A percentile compares a stretch with the other conserved stretches of the same genome.
Conservation (phyloP, 371 early-diverging fungal genomes). For the Lichtheimia hyalospora region DNA sequence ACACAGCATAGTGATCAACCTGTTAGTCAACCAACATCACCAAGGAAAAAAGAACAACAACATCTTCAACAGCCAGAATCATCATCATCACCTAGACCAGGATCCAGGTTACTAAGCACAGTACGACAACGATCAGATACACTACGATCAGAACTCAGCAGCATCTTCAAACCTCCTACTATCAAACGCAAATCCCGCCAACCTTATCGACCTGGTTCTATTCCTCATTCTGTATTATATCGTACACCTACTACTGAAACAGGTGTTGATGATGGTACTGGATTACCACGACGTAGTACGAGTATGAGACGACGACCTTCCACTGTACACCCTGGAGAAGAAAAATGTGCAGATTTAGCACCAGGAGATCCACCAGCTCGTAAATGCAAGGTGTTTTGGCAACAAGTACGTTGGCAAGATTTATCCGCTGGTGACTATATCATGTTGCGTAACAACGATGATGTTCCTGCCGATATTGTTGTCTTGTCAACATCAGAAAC, state of each 20-base stretch:
- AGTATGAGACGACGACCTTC: constrained; percentile 9
- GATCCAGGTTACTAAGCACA: constrained; percentile 25
- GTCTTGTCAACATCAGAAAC: constrained; percentile 70
- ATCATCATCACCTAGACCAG: background rate
- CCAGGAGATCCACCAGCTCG: constrained; percentile 24
- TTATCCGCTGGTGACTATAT: constrained; percentile 93
- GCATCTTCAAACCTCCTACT: constrained; percentile 22
- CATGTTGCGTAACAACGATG: constrained; percentile 80
- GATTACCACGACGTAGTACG: background rate
- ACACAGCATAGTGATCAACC: background rate
- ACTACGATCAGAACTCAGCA: constrained; percentile 39
- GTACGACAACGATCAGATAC: constrained; percentile 44
- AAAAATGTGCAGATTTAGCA: constrained; percentile 13
- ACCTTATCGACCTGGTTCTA: constrained; percentile 44
- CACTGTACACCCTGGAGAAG: constrained; percentile 14
- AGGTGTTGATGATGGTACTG: background rate
- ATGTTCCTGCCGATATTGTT: constrained; percentile 87
- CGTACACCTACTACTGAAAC: constrained; percentile 21
- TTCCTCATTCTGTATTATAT: constrained; percentile 51
- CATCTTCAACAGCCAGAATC: constrained; percentile 1
- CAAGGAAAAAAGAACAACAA: background rate
- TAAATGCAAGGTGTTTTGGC: constrained; percentile 34
- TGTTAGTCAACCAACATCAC: background rate
- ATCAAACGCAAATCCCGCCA: background rate
- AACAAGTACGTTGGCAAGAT: constrained; percentile 72